These are phyloP conservation scores for Picea glauca DNA, from an alignment of 75 land plant genomes.

Conservation along the genomic window DNA sequence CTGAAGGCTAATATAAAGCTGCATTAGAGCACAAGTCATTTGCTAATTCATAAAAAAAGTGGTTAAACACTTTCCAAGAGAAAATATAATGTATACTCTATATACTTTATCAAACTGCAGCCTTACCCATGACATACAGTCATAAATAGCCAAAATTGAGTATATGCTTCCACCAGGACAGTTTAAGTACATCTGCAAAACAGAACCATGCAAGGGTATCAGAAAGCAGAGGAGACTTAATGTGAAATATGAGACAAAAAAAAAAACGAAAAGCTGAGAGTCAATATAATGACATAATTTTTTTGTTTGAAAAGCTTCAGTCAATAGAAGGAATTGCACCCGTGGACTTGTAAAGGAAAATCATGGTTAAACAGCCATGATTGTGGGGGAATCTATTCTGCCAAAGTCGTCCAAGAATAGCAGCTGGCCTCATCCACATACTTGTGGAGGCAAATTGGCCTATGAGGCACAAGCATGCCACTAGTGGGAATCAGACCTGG, in stretches of 20 bases:
- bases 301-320: too few species aligned
- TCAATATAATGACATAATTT: not conserved
- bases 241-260: not conserved
- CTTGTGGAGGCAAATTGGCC: too few species aligned
- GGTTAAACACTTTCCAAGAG: not conserved
- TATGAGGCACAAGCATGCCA: too few species aligned
- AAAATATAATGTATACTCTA: not conserved
- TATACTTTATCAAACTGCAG: not conserved
- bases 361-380: too few species aligned
- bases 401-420: too few species aligned
- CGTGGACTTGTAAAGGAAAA: too few species aligned
- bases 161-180: conserved; percentile 97
- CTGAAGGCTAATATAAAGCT: too few species aligned
- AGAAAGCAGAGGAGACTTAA: not conserved
- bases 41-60: not conserved
- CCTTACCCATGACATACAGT: conserved; percentile 96
- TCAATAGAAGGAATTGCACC: too few species aligned
- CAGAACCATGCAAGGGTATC: not conserved
- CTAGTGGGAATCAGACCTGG: too few species aligned
- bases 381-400: too few species aligned
- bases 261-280: not conserved
- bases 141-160: conserved; percentile 89
- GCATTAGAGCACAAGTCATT: too few species aligned
- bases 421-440: too few species aligned
- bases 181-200: conserved; percentile 75